These are phyloP conservation scores for Cenchrus purpureus DNA, from an alignment of 176 grass and related monocot species.

Conservation along the genomic window DNA sequence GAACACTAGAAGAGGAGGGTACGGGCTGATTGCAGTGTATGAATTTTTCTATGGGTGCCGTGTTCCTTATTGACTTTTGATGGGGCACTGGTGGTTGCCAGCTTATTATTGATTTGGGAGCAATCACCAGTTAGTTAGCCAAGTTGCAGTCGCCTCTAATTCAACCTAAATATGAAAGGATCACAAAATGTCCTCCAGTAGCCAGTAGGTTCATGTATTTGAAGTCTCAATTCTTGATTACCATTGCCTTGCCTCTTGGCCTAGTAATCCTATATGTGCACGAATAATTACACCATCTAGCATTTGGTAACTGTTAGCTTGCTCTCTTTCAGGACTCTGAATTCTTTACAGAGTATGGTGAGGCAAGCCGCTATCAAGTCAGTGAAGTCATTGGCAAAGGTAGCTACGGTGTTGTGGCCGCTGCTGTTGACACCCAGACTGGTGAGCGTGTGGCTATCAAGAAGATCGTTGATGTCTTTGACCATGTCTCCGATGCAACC, in stretches of 20 bases:
- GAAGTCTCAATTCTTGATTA: background rate
- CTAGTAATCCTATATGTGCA: background rate
- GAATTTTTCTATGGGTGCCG: background rate
- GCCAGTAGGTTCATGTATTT: background rate
- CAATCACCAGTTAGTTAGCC: background rate
- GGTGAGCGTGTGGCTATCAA: slow-evolving; percentile 88
- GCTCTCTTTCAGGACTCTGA: slow-evolving; percentile 55
- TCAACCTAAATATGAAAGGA: background rate
- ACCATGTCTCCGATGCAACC: slow-evolving; percentile 90
- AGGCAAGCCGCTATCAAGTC: slow-evolving; percentile 73
- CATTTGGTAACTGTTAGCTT: background rate
- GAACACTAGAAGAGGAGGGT: slow-evolving; percentile 6
- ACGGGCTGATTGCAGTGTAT: background rate
- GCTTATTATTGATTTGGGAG: background rate
- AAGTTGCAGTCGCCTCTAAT: background rate
- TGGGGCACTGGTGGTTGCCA: slow-evolving; percentile 6
- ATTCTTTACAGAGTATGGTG: slow-evolving; percentile 92
- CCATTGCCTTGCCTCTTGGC: background rate
- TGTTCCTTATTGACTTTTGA: background rate
- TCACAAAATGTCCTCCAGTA: background rate
- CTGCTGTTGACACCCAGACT: slow-evolving; percentile 79
- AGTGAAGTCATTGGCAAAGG: slow-evolving; percentile 90
- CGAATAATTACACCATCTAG: background rate
- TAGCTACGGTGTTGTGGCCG: slow-evolving; percentile 85
- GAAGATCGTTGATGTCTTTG: slow-evolving; percentile 91